These are phyloP conservation scores for Thielaviopsis musarum DNA, from an alignment of 2,329 filamentous ascomycete species.

Conservation along the genomic window DNA sequence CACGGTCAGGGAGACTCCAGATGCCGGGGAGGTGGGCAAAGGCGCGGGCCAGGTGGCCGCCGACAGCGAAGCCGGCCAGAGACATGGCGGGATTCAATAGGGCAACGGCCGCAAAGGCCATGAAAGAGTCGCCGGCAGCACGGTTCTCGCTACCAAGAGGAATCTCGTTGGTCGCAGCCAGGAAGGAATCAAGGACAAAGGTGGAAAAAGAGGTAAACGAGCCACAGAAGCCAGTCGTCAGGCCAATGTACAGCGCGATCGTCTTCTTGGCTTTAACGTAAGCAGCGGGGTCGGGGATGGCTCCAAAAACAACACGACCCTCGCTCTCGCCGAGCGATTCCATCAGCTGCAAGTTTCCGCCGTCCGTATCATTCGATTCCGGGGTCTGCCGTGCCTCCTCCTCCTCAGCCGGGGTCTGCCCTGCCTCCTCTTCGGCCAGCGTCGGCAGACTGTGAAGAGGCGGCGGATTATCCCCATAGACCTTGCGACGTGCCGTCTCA, in stretches of 20 bases:
- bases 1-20: constrained; percentile 1
- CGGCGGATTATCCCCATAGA: not conserved
- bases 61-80: constrained; percentile 50
- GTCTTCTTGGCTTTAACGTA: constrained; percentile 58
- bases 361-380: not conserved
- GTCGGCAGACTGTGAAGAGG: not conserved
- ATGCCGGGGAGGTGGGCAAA: constrained; percentile 24
- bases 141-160: constrained; percentile 27
- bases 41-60: constrained; percentile 60
- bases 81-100: constrained; percentile 56
- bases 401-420: not conserved
- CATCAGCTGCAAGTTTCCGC: not conserved
- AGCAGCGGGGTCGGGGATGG: not conserved
- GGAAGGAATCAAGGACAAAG: constrained; percentile 65
- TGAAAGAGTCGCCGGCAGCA: constrained; percentile 63
- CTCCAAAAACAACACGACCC: not conserved
- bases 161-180: constrained; percentile 62
- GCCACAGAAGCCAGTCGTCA: constrained; percentile 76
- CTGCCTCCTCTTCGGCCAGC: not conserved
- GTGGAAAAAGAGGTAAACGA: constrained; percentile 82
- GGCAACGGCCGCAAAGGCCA: constrained; percentile 63
- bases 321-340: constrained; percentile 8
- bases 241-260: constrained; percentile 72
- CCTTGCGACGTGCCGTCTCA: constrained; percentile 2
- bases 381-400: not conserved